These are phyloP conservation scores for Scheffersomyces ergatensis DNA, from an alignment of 805 yeast genomes.

Conservation along the genomic window DNA sequence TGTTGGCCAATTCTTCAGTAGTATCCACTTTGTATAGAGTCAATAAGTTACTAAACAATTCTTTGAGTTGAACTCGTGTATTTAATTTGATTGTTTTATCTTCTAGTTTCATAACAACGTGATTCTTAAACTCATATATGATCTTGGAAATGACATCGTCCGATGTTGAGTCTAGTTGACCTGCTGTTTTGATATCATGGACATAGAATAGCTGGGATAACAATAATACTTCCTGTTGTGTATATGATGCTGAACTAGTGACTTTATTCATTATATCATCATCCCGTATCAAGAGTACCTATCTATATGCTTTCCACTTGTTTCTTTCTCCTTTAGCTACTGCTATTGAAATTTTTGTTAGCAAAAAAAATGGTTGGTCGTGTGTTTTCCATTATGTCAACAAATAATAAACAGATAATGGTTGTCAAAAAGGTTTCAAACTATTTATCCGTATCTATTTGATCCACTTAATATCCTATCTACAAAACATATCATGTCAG, in stretches of 20 bases:
- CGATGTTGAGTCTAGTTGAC: constrained; percentile 4
- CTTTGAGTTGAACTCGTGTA: constrained; percentile 6
- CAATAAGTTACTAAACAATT: constrained; percentile 26
- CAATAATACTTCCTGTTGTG: constrained; percentile 31
- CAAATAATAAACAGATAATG: no score
- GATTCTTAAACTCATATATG: constrained; percentile 7
- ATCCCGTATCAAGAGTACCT: no score
- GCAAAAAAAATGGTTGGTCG: no score
- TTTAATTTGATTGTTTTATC: constrained; percentile 5
- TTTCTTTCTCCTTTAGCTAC: no score
- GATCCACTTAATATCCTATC: no score
- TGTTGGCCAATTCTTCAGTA: constrained; percentile 41
- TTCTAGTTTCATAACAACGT: constrained; percentile 5
- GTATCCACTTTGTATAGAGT: constrained; percentile 21
- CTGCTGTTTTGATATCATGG: constrained; percentile 22
- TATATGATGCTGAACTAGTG: constrained; percentile 8
- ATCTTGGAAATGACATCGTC: constrained; percentile 20
- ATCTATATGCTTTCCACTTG: no score
- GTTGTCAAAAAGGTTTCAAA: no score
- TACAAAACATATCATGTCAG: background rate
- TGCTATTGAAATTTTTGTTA: no score
- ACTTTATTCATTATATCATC: background rate
- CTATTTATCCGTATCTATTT: no score
- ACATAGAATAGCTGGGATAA: constrained; percentile 37
- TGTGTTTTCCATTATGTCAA: no score